Conservation (phyloP, 768 basidiomycete genomes). For the Termitomyces sp. region DNA sequence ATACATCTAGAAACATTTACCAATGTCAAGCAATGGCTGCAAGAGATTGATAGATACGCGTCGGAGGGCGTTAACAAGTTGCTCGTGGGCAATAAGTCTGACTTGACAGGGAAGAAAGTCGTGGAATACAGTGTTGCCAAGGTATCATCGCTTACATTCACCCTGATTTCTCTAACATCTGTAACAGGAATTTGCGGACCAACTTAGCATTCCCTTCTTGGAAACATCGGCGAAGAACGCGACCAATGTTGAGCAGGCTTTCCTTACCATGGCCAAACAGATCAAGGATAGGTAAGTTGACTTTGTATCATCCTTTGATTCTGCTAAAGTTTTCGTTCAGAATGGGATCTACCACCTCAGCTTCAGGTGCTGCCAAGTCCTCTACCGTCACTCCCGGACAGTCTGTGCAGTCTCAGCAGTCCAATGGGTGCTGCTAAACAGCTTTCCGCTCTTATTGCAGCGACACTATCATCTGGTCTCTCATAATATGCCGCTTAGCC, state of each 20-base stretch:
- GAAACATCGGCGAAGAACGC: constrained; percentile 99
- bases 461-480: not conserved
- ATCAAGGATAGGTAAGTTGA: constrained; percentile 77
- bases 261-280: constrained; percentile 98
- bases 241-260: constrained; percentile 98
- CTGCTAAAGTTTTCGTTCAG: constrained; percentile 29
- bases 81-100: constrained; percentile 97
- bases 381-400: constrained; percentile 82
- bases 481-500: constrained; percentile 12
- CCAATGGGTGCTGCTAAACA: constrained; percentile 75
- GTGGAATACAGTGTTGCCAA: constrained; percentile 87
- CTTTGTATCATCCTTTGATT: not conserved
- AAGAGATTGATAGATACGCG: constrained; percentile 93
- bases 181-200: constrained; percentile 86
- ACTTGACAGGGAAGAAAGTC: constrained; percentile 94
- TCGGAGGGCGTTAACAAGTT: constrained; percentile 99
- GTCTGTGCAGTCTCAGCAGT: constrained; percentile 70
- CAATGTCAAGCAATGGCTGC: constrained; percentile 94
- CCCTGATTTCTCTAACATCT: not conserved
- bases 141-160: constrained; percentile 31
- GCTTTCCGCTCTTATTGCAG: not conserved
- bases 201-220: constrained; percentile 89
- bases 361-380: constrained; percentile 72
- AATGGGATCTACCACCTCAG: constrained; percentile 79
- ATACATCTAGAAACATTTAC: constrained; percentile 74